Evolutionary conservation across 805 yeast genomes (phyloP), one percentile per base, ranked within the genome.

Genomic region (Pichia phayaonensis): DNA sequence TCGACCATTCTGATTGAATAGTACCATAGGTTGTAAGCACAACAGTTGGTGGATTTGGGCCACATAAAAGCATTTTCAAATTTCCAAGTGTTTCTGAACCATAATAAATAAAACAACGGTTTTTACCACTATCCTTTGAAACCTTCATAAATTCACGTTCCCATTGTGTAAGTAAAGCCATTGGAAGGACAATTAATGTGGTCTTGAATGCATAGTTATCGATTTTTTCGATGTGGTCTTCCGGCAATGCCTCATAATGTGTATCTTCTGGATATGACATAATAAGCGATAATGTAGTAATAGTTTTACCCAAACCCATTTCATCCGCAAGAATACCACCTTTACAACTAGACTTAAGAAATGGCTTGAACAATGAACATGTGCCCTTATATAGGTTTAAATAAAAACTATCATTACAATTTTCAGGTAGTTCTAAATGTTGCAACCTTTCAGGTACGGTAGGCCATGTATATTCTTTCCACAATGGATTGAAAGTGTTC

Each of bases 311-410:
- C 10, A 90, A 72, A 0, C 98, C 98, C 98, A 90, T 90, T 64
- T 90, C 98, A 69, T 90, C 98, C 0, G 97, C 96, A 16, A 90
- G 69, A 21, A 90, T 86, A 2, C 98, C 98, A 38, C 98, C 97
- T 45, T 74, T 72, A 45, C 83, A 75, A 20, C 76, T 60, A 1
- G 83, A 72, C 51, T 74, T 79, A 40, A 89, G 70, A 13, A 81
- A 58, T 1, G 97, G 97, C 54, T 77, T 80, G 22, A 76, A 75
- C 16, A 79, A 57, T 0, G 92, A 80, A 49, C 92, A 77, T 50
- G 86, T 90, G 5, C 97, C 97, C 49, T 85, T 80, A 61, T 83
- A 85, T 51, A 86, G 64, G 59, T 89, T 90, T 16, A 84, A 90
- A 64, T 84, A 90, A 59, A 90, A 90, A 2, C 27, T 21, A 18